phyloP scores from a whole-genome alignment of 805 yeast genomes.

The Candida wancherniae region DNA sequence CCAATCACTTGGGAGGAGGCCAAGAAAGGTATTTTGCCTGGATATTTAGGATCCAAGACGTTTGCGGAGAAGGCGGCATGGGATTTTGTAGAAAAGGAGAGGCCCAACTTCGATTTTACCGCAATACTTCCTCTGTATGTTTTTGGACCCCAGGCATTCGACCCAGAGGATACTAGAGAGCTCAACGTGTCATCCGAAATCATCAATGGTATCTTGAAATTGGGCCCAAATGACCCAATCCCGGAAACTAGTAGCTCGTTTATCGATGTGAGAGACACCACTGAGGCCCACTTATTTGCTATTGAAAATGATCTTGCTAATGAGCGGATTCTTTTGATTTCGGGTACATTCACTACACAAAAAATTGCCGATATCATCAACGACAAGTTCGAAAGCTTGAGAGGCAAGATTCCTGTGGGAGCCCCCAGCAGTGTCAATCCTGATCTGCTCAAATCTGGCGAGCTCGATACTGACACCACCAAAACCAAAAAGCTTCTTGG shows the following conservation, averaged over 20 bases:
- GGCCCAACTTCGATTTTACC: constrained; percentile 36
- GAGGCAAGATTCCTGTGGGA: constrained; percentile 42
- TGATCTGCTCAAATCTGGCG: not conserved
- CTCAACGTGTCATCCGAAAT: constrained; percentile 35
- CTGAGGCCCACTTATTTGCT: constrained; percentile 16
- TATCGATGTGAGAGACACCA: constrained; percentile 22
- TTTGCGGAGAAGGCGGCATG: constrained; percentile 34
- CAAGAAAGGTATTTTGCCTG: constrained; percentile 18
- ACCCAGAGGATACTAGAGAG: constrained; percentile 25
- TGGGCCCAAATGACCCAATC: constrained; percentile 15
- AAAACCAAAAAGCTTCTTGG: not conserved
- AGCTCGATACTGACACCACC: not conserved
- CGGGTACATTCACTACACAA: constrained; percentile 25
- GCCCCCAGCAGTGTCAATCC: not conserved
- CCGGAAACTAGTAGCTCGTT: constrained; percentile 20
- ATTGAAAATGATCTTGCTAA: constrained; percentile 16
- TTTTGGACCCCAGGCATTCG: constrained; percentile 25
- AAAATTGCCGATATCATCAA: constrained; percentile 29
- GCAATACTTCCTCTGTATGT: constrained; percentile 20
- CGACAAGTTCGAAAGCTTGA: constrained; percentile 33
- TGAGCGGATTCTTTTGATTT: constrained; percentile 28
- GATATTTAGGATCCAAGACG: constrained; percentile 34
- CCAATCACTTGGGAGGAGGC: constrained; percentile 46
- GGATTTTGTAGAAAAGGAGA: constrained; percentile 27
- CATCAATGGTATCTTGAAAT: constrained; percentile 37